Evolutionary conservation across 805 yeast genomes (phyloP).

Genomic region (Metschnikowia peoriensis): DNA sequence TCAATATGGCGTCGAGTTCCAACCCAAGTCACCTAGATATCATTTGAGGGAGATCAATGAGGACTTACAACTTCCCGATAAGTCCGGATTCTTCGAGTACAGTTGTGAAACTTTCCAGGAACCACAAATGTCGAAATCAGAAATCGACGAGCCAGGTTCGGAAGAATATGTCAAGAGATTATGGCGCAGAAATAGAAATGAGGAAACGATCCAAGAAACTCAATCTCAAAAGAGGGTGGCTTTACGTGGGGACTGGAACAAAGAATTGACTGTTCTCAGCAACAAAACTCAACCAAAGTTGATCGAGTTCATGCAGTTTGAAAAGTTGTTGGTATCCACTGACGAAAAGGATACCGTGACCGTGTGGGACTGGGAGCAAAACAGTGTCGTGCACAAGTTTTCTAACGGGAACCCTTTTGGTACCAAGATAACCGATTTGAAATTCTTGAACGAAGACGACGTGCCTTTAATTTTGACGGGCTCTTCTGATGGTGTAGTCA

Average conservation of each 20-base stretch:
- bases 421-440: constrained; percentile 82
- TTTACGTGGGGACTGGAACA: constrained; percentile 81
- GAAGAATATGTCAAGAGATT: constrained; percentile 74
- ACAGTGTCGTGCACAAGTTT: constrained; percentile 60
- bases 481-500: constrained; percentile 91
- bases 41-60: constrained; percentile 32
- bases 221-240: constrained; percentile 87
- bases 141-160: constrained; percentile 90
- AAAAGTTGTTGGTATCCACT: constrained; percentile 71
- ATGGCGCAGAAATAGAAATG: constrained; percentile 92
- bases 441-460: constrained; percentile 90
- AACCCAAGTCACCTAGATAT: constrained; percentile 60
- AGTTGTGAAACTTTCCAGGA: constrained; percentile 92
- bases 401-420: constrained; percentile 85
- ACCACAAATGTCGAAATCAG: constrained; percentile 86
- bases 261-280: constrained; percentile 54
- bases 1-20: constrained; percentile 43
- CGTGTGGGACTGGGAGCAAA: constrained; percentile 83
- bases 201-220: constrained; percentile 78
- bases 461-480: constrained; percentile 81
- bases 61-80: constrained; percentile 49
- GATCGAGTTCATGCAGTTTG: constrained; percentile 85
- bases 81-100: constrained; percentile 67
- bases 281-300: constrained; percentile 79
- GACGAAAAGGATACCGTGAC: constrained; percentile 83